These are phyloP conservation scores for Tubosaeta sp. DNA, from an alignment of 768 basidiomycete genomes.

Conservation along the genomic window DNA sequence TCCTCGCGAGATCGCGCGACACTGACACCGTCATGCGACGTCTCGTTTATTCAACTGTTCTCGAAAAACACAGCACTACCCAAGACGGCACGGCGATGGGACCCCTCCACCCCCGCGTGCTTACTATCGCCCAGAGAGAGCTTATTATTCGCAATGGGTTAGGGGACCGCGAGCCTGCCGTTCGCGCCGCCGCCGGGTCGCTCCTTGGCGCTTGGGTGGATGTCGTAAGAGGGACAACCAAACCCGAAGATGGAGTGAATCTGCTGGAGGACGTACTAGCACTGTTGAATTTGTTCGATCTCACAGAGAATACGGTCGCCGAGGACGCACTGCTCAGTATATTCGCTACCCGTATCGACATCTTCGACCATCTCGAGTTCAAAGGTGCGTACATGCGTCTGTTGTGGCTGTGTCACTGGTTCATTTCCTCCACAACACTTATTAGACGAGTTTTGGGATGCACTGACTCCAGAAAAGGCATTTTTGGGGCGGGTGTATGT, in stretches of 20 bases:
- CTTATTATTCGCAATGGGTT: slow-evolving; percentile 77
- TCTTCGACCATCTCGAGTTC: slow-evolving; percentile 68
- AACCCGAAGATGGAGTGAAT: slow-evolving; percentile 36
- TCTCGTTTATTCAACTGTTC: slow-evolving; percentile 59
- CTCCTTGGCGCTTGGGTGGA: slow-evolving; percentile 79
- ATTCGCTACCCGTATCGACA: slow-evolving; percentile 59
- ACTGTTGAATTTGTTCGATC: slow-evolving; percentile 57
- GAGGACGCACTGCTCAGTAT: slow-evolving; percentile 72
- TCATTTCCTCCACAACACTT: not conserved
- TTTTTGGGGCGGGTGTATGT: slow-evolving; percentile 83
- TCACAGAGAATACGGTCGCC: slow-evolving; percentile 54
- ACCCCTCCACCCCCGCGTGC: slow-evolving; percentile 55
- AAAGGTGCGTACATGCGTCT: slow-evolving; percentile 44
- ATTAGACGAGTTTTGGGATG: slow-evolving; percentile 67
- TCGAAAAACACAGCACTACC: slow-evolving; percentile 40
- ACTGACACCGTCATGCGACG: slow-evolving; percentile 71
- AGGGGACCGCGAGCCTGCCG: slow-evolving; percentile 75
- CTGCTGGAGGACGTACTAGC: slow-evolving; percentile 37
- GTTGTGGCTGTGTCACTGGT: not conserved
- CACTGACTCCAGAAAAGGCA: slow-evolving; percentile 67
- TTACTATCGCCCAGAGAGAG: slow-evolving; percentile 73
- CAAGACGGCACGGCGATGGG: slow-evolving; percentile 39
- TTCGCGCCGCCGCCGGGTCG: slow-evolving; percentile 66
- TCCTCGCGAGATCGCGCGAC: slow-evolving; percentile 79
- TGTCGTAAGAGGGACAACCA: slow-evolving; percentile 34